Base-by-base conservation (phyloP, 495 filamentous ascomycete species). In the Penicillium goetzii region DNA sequence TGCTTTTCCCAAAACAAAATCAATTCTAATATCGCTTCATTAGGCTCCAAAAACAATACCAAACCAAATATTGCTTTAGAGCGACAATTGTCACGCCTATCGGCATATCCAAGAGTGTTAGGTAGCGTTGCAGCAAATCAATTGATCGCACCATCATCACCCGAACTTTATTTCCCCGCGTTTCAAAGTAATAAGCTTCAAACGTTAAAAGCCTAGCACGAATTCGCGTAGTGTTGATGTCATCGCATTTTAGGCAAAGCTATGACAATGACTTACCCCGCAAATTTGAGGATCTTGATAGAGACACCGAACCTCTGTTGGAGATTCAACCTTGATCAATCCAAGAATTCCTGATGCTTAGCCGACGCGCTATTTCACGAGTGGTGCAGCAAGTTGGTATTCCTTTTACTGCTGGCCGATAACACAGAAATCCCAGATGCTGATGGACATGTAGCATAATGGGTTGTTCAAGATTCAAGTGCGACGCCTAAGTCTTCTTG, bases 401-500 rank as follows among this genome's bases (percentile, higher is more conserved):
- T 21, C 5, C 32, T 4, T 8, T 23, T 40, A 17, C 9, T 25
- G 19, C 19, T 47, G 43, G 21, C 12, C 43, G 43, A 25, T n/a
- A 23, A 38, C 10, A 9, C n/a, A 23, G 4, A 14, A 4, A 49
- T 56, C 8, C 3, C 4, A 11, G 5, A 52, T 30, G 25, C 32
- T 60, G 38, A 65, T 28, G 7, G 12, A 19, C 14, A 4, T 58
- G 15, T 52, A 71, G 66, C 32, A 34, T 33, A 34, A 43, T 54
- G 33, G 50, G 4, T 52, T 58, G 4, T 58, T 59, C 55, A 61
- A 56, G 30, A 36, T 36, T 23, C 72, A 74, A 47, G 45, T 71
- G 15, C 58, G 72, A 25, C 51, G 57, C 3, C 43, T 74, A n/a
- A 68, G 65, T 47, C 62, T 74, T 21, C 58, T 73, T 2, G 72